These are phyloP conservation scores for Flaveria ramosissima DNA, from an alignment of 129 eudicot species.

Conservation along the genomic window DNA sequence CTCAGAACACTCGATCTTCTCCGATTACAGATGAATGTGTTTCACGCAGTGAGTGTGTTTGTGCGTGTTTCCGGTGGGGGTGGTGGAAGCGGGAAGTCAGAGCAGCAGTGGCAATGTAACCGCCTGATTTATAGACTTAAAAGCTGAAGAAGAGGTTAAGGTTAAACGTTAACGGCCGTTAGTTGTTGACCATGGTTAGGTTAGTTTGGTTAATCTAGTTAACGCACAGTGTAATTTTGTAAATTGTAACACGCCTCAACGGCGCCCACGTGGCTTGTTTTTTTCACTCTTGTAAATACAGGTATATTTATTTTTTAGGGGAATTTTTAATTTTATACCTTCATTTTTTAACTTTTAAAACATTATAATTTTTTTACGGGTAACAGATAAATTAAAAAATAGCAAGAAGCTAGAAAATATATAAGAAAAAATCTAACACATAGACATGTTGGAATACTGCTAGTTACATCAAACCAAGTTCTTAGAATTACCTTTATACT, in stretches of 20 bases:
- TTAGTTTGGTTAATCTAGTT: constrained; percentile 5
- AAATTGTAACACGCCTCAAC: constrained; percentile 4
- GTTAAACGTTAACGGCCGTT: constrained; percentile 34
- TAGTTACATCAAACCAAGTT: no score
- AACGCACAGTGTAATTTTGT: background rate
- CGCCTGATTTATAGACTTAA: constrained; percentile 54
- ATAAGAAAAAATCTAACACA: no score
- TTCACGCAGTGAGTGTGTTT: constrained; percentile 33
- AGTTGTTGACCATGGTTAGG: constrained; percentile 31
- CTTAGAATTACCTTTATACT: no score
- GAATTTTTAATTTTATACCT: no score
- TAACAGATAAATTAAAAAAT: no score
- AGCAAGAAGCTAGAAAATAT: no score
- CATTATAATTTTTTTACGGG: no score
- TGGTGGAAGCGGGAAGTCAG: constrained; percentile 37
- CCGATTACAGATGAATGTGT: background rate
- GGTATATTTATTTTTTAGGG: background rate
- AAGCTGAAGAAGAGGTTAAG: background rate
- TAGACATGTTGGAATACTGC: no score
- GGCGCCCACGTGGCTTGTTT: constrained; percentile 27
- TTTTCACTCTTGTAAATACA: background rate
- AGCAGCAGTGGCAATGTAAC: constrained; percentile 43
- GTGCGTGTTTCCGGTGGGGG: constrained; percentile 29
- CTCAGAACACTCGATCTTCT: constrained; percentile 18
- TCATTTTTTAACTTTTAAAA: no score